Conservation (phyloP, 345 rosid species). For the Citrus mangshanensis region DNA sequence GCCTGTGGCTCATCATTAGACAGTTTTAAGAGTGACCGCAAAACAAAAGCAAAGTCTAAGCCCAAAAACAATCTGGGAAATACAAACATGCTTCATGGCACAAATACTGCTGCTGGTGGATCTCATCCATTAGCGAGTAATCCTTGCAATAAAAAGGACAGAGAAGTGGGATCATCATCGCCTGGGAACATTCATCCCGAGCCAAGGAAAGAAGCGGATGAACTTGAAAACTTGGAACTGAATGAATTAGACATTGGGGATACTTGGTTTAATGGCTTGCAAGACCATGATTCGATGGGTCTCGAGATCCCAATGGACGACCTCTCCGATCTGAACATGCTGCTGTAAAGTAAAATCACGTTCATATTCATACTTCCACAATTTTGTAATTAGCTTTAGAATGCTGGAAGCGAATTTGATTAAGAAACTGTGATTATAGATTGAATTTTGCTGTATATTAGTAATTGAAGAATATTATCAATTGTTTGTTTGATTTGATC, state of each 20-base stretch:
- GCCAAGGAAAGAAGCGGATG: slow-evolving; percentile 40
- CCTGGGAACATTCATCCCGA: slow-evolving; percentile 10
- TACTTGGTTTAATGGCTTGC: slow-evolving; percentile 65
- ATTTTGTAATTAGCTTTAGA: background rate
- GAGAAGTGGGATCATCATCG: slow-evolving; percentile 15
- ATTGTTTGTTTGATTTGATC: too few species aligned
- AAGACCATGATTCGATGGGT: slow-evolving; percentile 70
- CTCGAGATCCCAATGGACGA: slow-evolving; percentile 95
- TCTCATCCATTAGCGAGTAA: slow-evolving; percentile 12
- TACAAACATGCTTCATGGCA: slow-evolving; percentile 25
- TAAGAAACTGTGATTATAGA: background rate
- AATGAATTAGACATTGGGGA: slow-evolving; percentile 39
- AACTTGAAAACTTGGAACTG: slow-evolving; percentile 44
- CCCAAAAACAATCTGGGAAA: slow-evolving; percentile 44
- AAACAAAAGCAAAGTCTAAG: slow-evolving; percentile 58
- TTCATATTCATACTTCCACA: background rate
- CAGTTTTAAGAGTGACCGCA: slow-evolving; percentile 25
- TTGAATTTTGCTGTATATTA: too few species aligned
- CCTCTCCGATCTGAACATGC: slow-evolving; percentile 50
- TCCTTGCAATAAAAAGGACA: slow-evolving; percentile 13
- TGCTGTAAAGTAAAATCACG: slow-evolving; percentile 19
- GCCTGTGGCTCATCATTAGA: slow-evolving; percentile 25
- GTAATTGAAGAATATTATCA: too few species aligned
- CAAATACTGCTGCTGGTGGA: slow-evolving; percentile 16
- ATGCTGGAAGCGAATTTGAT: background rate